Percentiles rank a stretch among this genome's conserved stretches.
Evolutionary conservation across 345 rosid species (phyloP).

Genomic region (Syzygium grande): DNA sequence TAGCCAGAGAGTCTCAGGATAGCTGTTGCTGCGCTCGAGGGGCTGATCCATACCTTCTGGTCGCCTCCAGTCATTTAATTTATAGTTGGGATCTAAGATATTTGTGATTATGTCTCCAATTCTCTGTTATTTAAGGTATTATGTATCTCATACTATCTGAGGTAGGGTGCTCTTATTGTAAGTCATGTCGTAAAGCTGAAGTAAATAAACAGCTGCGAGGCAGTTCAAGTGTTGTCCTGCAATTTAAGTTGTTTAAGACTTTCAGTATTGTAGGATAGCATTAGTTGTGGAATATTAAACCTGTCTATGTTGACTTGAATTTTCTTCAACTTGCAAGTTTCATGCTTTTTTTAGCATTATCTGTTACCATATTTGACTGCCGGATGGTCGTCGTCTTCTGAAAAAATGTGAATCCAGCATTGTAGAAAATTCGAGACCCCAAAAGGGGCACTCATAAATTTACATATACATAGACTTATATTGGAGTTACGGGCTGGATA

Average conservation of each 20-base stretch:
- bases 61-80: neutral
- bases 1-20: neutral
- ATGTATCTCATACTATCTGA: neutral
- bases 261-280: neutral
- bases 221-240: neutral
- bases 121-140: neutral
- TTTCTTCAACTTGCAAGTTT: neutral
- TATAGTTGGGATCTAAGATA: neutral
- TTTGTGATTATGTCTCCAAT: neutral
- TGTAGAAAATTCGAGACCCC: neutral
- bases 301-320: neutral
- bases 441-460: neutral
- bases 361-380: neutral
- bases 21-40: neutral
- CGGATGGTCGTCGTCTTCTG: neutral
- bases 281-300: neutral
- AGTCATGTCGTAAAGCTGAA: neutral
- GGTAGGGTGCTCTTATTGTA: neutral
- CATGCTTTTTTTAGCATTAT: neutral
- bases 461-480: neutral
- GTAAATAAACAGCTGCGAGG: neutral
- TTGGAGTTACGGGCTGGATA: neutral
- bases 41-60: neutral
- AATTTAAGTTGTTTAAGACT: neutral
- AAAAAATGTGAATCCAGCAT: neutral